phyloP scores from a whole-genome alignment of 2,329 filamentous ascomycete species.

The Calonectria hongkongensis region DNA sequence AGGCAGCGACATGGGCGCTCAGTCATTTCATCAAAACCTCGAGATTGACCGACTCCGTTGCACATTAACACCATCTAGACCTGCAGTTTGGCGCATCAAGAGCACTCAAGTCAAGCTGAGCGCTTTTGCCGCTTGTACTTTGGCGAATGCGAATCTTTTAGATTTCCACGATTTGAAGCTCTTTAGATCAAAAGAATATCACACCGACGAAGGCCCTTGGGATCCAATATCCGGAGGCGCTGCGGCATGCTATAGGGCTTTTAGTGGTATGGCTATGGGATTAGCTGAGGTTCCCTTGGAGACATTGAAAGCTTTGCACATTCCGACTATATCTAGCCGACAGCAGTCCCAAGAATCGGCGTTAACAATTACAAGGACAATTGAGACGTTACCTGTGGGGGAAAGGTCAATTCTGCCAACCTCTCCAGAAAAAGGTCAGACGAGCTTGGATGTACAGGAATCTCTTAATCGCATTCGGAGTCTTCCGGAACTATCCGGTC shows the following conservation, averaged over 20 bases:
- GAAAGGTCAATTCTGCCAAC: background rate
- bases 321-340: slow-evolving; percentile 7
- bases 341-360: slow-evolving; percentile 25
- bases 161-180: slow-evolving; percentile 82
- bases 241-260: slow-evolving; percentile 3
- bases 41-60: slow-evolving; percentile 77
- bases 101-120: slow-evolving; percentile 80
- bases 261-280: slow-evolving; percentile 36
- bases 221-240: slow-evolving; percentile 35
- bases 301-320: slow-evolving; percentile 28
- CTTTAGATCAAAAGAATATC: slow-evolving; percentile 60
- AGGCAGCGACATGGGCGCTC: background rate
- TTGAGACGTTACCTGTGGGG: background rate
- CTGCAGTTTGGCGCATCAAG: slow-evolving; percentile 84
- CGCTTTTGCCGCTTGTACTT: slow-evolving; percentile 80
- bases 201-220: slow-evolving; percentile 33
- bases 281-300: slow-evolving; percentile 37
- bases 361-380: background rate
- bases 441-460: no score
- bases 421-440: slow-evolving; percentile 12
- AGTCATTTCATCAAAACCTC: slow-evolving; percentile 32
- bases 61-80: slow-evolving; percentile 78
- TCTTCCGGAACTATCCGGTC: no score
- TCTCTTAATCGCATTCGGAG: no score
- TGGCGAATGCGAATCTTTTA: slow-evolving; percentile 78